A percentile compares a stretch with the other conserved stretches of the same genome.
phyloP scores from a whole-genome alignment of 305 asterid species.

The Rubia peregrina region DNA sequence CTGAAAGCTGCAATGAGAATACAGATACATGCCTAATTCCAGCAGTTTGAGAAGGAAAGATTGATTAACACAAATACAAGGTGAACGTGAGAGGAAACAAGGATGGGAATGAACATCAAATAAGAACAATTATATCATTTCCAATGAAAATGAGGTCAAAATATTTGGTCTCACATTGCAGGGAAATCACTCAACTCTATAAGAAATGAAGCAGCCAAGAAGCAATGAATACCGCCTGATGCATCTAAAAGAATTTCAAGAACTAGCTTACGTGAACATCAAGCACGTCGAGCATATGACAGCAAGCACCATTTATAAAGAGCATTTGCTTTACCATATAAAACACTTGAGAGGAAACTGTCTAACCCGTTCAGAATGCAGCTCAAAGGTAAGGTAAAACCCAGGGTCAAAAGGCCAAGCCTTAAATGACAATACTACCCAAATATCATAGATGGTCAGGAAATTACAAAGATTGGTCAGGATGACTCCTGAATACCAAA shows the following conservation, averaged over 20 bases:
- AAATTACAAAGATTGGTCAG: no score
- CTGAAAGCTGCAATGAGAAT: constrained; percentile 64
- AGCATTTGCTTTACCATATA: background rate
- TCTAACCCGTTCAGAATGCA: background rate
- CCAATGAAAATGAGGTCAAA: background rate
- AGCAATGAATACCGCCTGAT: background rate
- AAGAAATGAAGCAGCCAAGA: background rate
- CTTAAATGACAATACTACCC: no score
- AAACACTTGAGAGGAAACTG: background rate
- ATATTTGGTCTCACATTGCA: background rate
- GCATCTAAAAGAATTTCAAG: background rate
- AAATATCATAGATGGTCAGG: background rate
- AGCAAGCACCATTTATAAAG: background rate
- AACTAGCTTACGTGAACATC: background rate
- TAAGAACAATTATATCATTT: background rate
- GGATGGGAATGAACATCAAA: background rate
- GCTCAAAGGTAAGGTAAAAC: background rate
- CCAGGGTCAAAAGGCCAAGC: background rate
- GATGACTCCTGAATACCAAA: background rate
- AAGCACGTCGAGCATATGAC: background rate
- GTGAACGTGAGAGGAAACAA: background rate
- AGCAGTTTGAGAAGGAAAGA: background rate
- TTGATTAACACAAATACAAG: background rate
- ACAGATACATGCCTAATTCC: constrained; percentile 6
- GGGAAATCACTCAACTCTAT: background rate